These are phyloP conservation scores for Iris pallida DNA, from an alignment of 116 monocot species.

Conservation along the genomic window DNA sequence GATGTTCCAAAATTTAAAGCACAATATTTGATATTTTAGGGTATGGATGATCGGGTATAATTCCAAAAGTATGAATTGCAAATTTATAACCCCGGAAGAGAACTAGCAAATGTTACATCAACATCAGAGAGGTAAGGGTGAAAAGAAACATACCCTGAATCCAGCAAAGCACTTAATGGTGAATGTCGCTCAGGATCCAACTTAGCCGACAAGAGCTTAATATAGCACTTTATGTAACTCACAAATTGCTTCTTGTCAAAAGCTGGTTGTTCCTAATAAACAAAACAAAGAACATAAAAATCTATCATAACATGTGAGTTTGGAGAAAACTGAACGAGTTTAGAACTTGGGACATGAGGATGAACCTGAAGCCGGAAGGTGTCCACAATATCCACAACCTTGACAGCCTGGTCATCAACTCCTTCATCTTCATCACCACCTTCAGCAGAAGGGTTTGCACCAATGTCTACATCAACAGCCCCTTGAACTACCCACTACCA, in stretches of 20 bases:
- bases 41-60: no score
- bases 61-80: no score
- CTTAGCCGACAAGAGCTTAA: slow-evolving; percentile 46
- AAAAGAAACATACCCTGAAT: no score
- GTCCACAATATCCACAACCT: slow-evolving; percentile 83
- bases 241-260: slow-evolving; percentile 83
- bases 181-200: slow-evolving; percentile 45
- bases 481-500: slow-evolving; percentile 77
- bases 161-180: no score
- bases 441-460: slow-evolving; percentile 91
- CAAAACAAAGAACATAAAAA: not conserved
- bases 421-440: slow-evolving; percentile 76
- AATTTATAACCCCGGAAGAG: no score
- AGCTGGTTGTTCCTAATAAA: slow-evolving; percentile 68
- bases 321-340: not conserved
- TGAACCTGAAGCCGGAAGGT: slow-evolving; percentile 79
- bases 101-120: no score
- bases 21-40: no score
- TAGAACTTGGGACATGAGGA: not conserved
- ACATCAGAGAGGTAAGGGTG: no score
- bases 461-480: slow-evolving; percentile 62
- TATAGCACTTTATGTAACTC: slow-evolving; percentile 61
- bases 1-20: no score
- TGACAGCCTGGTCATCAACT: slow-evolving; percentile 63
- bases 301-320: not conserved